Percentiles rank a stretch among this genome's conserved stretches.
Evolutionary conservation across 2,329 filamentous ascomycete species (phyloP).

Genomic region (Colletotrichum sidae): DNA sequence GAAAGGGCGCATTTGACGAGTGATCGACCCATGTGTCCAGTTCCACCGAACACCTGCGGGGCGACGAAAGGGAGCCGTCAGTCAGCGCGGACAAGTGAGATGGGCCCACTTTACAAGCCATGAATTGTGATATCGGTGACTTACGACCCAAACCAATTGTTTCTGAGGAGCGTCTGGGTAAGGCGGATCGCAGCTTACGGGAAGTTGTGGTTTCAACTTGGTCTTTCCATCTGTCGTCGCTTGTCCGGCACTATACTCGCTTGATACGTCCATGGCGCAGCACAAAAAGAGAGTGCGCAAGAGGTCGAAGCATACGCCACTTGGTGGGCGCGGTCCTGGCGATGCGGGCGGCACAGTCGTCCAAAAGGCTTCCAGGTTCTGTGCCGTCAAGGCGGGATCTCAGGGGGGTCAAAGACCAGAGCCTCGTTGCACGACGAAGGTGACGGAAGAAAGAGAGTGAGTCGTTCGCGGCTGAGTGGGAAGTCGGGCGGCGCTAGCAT

Average conservation of each 20-base stretch:
- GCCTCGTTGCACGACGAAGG: no score
- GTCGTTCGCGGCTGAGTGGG: no score
- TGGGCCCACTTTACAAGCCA: slow-evolving; percentile 6
- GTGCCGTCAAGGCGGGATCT: no score
- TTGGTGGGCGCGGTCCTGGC: no score
- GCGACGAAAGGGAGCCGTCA: not conserved
- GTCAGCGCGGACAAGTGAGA: not conserved
- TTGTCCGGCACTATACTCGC: slow-evolving; percentile 26
- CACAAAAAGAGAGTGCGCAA: not conserved
- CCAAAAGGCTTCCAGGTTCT: no score
- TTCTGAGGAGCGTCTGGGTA: slow-evolving; percentile 75
- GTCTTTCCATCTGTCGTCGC: slow-evolving; percentile 9
- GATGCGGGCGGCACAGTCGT: no score
- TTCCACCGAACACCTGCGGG: slow-evolving; percentile 86
- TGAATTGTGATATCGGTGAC: slow-evolving; percentile 44
- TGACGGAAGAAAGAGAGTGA: no score
- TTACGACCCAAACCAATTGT: slow-evolving; percentile 89
- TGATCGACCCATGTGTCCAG: slow-evolving; percentile 95
- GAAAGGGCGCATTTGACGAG: slow-evolving; percentile 85
- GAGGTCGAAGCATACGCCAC: no score
- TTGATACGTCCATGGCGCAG: slow-evolving; percentile 27
- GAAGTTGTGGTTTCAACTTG: slow-evolving; percentile 68
- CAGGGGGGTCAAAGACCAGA: no score
- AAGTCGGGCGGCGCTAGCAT: no score
- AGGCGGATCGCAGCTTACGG: slow-evolving; percentile 88